Conservation (phyloP, 441 rosid genomes). For the Biscutella auriculata region DNA sequence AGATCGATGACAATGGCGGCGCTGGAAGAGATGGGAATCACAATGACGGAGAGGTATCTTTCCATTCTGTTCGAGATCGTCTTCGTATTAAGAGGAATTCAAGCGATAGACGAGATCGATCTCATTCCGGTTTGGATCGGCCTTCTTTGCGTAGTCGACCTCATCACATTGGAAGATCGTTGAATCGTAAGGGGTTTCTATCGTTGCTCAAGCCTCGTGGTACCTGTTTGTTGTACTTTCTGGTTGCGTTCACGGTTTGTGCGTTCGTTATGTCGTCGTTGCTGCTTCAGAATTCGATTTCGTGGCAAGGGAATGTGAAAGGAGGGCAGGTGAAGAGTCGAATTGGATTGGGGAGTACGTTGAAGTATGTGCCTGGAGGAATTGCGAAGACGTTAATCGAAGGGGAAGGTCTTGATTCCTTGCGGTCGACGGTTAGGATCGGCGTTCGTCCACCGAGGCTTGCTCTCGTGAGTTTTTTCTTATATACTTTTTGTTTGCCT, state of each 20-base stretch:
- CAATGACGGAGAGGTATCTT: conserved; percentile 25
- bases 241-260: conserved; percentile 50
- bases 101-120: conserved; percentile 28
- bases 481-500: neutral
- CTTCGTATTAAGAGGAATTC: conserved; percentile 50
- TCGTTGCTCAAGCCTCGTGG: conserved; percentile 51
- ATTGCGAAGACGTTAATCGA: conserved; percentile 25
- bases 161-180: conserved; percentile 24
- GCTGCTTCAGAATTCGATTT: conserved; percentile 70
- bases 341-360: conserved; percentile 46
- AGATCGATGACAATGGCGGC: conserved; percentile 39
- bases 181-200: conserved; percentile 40
- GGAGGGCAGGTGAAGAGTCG: conserved; percentile 30
- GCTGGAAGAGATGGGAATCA: conserved; percentile 19
- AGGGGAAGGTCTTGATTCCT: conserved; percentile 43
- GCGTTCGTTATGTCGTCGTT: conserved; percentile 69
- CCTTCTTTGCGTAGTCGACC: conserved; percentile 29
- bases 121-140: conserved; percentile 36
- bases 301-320: conserved; percentile 46
- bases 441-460: conserved; percentile 82
- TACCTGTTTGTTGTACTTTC: conserved; percentile 45
- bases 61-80: conserved; percentile 58
- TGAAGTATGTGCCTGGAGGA: conserved; percentile 44
- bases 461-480: conserved; percentile 56
- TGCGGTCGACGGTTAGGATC: conserved; percentile 39